Evolutionary conservation across 345 rosid species (phyloP).

Genomic region (Orychophragmus violaceus): DNA sequence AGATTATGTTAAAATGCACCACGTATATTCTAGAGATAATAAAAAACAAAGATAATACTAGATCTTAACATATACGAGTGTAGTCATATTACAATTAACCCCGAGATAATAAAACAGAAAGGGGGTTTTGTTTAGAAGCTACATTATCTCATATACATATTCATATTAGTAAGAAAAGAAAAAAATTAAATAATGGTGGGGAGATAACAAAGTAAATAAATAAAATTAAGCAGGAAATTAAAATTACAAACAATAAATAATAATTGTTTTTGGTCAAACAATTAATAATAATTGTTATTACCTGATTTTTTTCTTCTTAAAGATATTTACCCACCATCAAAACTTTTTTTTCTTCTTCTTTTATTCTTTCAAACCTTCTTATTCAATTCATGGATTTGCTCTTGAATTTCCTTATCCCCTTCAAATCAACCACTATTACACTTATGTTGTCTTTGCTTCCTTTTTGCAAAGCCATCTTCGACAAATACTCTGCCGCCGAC

Average conservation of each 20-base stretch:
- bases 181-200: conserved; percentile 16
- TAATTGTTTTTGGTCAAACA: too few relatives aligned
- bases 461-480: conserved; percentile 55
- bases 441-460: conserved; percentile 87
- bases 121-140: conserved; percentile 12
- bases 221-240: conserved; percentile 5
- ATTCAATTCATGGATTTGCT: conserved; percentile 27
- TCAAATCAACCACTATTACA: conserved; percentile 64
- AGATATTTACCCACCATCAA: conserved; percentile 29
- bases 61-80: background rate
- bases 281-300: conserved; percentile 12
- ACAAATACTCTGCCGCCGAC: conserved; percentile 66
- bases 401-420: conserved; percentile 58
- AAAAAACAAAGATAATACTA: background rate
- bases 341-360: background rate
- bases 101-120: conserved; percentile 10
- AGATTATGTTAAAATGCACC: background rate
- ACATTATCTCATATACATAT: conserved; percentile 17
- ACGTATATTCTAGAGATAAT: background rate
- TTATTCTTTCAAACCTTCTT: conserved; percentile 18
- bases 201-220: background rate
- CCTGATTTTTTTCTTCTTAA: background rate
- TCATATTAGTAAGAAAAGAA: conserved; percentile 15
- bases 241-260: conserved; percentile 23
- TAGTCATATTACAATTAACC: conserved; percentile 18